Evolutionary conservation across 163 green algal genomes (phyloP).

Genomic region (Volvox carteri): DNA sequence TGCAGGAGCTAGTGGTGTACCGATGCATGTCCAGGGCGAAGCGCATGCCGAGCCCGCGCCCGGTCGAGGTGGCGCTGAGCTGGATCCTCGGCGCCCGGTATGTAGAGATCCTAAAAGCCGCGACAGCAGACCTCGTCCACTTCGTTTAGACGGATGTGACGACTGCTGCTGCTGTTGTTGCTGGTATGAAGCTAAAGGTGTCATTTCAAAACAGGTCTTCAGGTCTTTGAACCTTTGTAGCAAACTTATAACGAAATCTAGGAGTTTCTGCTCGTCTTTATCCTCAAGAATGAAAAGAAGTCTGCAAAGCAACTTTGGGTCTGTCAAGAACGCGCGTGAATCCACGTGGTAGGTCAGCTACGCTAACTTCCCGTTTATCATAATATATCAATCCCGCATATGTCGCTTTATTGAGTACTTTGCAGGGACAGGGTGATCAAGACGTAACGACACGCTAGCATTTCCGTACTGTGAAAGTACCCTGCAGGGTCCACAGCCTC

Average conservation of each 20-base stretch:
- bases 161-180: not conserved
- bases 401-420: not conserved
- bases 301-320: not conserved
- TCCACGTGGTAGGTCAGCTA: not conserved
- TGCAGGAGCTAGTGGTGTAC: not conserved
- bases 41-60: not conserved
- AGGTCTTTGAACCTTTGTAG: too few species aligned
- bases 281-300: not conserved
- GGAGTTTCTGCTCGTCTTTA: not conserved
- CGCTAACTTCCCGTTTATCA: not conserved
- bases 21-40: not conserved
- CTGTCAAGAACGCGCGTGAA: not conserved
- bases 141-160: not conserved
- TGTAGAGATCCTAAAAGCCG: slow-evolving; percentile 16
- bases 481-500: too few species aligned
- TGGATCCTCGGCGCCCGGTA: not conserved
- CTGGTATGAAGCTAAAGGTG: not conserved
- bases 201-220: not conserved
- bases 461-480: not conserved
- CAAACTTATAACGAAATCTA: not conserved
- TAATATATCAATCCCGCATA: not conserved
- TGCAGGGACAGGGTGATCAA: not conserved
- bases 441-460: not conserved
- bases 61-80: not conserved
- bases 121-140: not conserved